These are phyloP conservation scores for Novymonas esmeraldas DNA, from an alignment of 208 protist species.

Conservation along the genomic window DNA sequence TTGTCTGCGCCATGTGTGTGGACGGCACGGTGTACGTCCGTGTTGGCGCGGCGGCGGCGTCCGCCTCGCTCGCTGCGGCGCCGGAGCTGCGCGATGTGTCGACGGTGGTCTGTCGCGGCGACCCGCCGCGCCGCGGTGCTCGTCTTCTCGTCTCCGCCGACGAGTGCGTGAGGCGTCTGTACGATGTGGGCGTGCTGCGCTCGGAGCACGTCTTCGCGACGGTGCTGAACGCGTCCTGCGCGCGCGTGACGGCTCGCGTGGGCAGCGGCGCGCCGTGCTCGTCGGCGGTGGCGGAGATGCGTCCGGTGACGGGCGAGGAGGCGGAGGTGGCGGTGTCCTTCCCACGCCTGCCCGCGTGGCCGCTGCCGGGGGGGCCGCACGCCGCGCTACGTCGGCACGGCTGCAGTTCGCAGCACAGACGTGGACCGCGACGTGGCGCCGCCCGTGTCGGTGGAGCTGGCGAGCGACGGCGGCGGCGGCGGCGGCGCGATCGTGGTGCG, in stretches of 20 bases:
- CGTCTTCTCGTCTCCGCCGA: neutral
- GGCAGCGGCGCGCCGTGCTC: neutral
- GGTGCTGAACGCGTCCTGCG: conserved; percentile 1
- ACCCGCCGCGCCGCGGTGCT: too few species aligned
- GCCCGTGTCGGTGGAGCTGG: neutral
- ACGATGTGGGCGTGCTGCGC: neutral
- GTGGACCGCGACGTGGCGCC: conserved; percentile 10
- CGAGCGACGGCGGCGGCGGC: conserved; percentile 1
- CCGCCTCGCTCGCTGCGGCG: too few species aligned
- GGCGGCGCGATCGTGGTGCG: neutral
- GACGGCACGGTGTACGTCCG: neutral
- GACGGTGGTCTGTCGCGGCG: too few species aligned
- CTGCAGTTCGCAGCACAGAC: conserved; percentile 13
- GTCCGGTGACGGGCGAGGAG: neutral
- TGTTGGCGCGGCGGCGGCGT: neutral
- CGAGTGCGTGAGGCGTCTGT: conserved; percentile 4
- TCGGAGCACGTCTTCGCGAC: neutral
- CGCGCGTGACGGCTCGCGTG: conserved; percentile 1
- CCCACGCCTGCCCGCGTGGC: conserved; percentile 14
- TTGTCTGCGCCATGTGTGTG: neutral
- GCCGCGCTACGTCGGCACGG: conserved; percentile 13
- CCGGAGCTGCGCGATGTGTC: neutral
- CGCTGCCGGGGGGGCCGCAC: neutral
- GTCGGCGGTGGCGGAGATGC: neutral
- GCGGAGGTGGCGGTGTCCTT: neutral